Evolutionary conservation across 495 filamentous ascomycete genomes (phyloP).

Genomic region (Penicillium canariense): DNA sequence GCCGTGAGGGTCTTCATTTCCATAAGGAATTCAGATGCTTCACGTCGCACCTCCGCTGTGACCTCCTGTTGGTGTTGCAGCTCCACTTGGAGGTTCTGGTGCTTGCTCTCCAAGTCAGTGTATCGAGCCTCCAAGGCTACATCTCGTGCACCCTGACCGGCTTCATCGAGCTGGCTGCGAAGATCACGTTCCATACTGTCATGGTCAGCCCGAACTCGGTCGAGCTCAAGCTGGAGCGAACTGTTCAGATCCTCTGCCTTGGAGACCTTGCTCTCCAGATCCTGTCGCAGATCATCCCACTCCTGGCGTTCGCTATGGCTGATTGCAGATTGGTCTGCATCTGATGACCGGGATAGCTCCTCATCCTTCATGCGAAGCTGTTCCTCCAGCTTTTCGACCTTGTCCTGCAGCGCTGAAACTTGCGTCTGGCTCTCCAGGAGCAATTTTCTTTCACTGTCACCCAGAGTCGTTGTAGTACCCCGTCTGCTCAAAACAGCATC

Average conservation of each 20-base stretch:
- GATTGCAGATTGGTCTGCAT: constrained; percentile 27
- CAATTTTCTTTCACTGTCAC: constrained; percentile 67
- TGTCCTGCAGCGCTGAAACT: constrained; percentile 69
- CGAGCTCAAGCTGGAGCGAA: constrained; percentile 73
- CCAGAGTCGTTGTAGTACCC: constrained; percentile 48
- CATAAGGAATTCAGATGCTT: constrained; percentile 77
- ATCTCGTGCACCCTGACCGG: constrained; percentile 36
- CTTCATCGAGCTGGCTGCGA: constrained; percentile 61
- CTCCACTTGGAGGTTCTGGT: constrained; percentile 67
- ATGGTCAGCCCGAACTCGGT: constrained; percentile 66
- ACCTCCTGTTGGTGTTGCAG: constrained; percentile 73
- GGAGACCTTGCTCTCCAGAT: constrained; percentile 74
- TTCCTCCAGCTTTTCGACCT: constrained; percentile 68
- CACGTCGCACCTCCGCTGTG: constrained; percentile 84
- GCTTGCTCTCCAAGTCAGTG: constrained; percentile 65
- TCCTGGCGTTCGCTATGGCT: constrained; percentile 55
- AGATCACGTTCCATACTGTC: constrained; percentile 60
- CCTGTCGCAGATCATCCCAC: constrained; percentile 70
- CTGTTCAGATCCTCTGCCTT: constrained; percentile 76
- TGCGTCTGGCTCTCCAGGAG: constrained; percentile 76
- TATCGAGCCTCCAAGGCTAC: constrained; percentile 53
- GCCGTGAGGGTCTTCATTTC: constrained; percentile 88
- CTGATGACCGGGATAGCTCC: constrained; percentile 47
- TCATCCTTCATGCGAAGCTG: constrained; percentile 56
- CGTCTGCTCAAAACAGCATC: constrained; percentile 58